These are phyloP conservation scores for Euphorbia celastroides DNA, from an alignment of 441 rosid species.

Conservation along the genomic window DNA sequence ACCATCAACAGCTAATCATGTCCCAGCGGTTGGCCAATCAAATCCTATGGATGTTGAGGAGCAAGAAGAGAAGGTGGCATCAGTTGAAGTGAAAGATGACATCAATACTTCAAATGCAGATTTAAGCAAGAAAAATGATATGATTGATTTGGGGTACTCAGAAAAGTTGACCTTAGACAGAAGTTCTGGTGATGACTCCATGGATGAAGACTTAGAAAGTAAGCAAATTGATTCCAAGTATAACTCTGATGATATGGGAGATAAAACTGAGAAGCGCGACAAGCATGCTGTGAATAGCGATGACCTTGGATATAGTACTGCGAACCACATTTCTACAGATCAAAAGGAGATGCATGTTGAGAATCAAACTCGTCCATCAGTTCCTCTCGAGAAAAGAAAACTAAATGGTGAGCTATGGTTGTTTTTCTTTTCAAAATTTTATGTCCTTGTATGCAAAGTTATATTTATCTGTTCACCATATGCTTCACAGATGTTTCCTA, in stretches of 20 bases:
- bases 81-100: constrained; percentile 74
- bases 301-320: constrained; percentile 38
- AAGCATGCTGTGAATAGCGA: constrained; percentile 38
- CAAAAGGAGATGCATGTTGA: constrained; percentile 36
- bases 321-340: constrained; percentile 38
- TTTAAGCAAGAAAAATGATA: constrained; percentile 60
- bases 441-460: not conserved
- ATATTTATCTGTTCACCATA: not conserved
- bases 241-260: constrained; percentile 46
- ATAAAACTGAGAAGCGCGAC: constrained; percentile 44
- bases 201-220: constrained; percentile 87
- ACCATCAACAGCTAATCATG: constrained; percentile 58
- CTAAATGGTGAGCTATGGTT: constrained; percentile 48
- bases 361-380: constrained; percentile 31
- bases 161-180: constrained; percentile 95
- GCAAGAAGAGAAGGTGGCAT: constrained; percentile 57
- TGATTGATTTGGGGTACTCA: constrained; percentile 60
- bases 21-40: constrained; percentile 62
- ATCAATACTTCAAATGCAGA: constrained; percentile 55
- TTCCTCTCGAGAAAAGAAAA: constrained; percentile 74
- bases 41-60: constrained; percentile 93
- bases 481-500: not conserved
- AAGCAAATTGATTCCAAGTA: constrained; percentile 68
- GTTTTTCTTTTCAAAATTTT: not conserved
- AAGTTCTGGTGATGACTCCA: constrained; percentile 96